Conservation (phyloP, 1,284 basidiomycete species). For the Cerioporus squamosus region DNA sequence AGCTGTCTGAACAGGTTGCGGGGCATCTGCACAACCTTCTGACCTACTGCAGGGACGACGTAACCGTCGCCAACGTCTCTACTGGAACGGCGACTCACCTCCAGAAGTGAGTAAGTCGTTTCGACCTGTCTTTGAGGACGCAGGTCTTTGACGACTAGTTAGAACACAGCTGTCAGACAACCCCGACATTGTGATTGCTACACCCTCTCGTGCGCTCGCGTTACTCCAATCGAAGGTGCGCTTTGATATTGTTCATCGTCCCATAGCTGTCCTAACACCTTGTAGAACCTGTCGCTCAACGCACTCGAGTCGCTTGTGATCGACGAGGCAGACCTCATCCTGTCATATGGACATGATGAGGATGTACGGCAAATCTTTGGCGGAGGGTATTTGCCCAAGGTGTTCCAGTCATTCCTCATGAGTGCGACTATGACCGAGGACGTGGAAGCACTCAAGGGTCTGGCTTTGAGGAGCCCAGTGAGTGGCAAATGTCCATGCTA, state of each 20-base stretch:
- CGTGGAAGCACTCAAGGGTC: constrained; percentile 88
- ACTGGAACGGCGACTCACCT: constrained; percentile 74
- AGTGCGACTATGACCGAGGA: constrained; percentile 98
- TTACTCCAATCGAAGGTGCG: constrained; percentile 81
- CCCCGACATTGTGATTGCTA: constrained; percentile 92
- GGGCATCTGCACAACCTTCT: constrained; percentile 71
- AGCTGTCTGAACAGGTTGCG: constrained; percentile 91
- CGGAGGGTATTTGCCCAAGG: constrained; percentile 79
- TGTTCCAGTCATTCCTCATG: constrained; percentile 96
- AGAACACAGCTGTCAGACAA: constrained; percentile 86
- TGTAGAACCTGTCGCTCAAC: constrained; percentile 60
- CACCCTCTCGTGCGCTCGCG: constrained; percentile 84
- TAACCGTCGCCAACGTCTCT: constrained; percentile 82
- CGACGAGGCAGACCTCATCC: constrained; percentile 97
- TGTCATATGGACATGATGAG: constrained; percentile 96
- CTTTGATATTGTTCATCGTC: neutral
- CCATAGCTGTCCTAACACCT: neutral
- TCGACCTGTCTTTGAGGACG: neutral
- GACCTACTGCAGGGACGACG: constrained; percentile 78
- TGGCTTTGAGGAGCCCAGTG: constrained; percentile 88
- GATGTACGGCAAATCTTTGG: constrained; percentile 87
- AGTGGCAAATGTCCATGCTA: constrained; percentile 31
- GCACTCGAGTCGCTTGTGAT: constrained; percentile 89
- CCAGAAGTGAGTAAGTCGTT: constrained; percentile 64
- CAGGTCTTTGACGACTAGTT: neutral